A percentile compares a stretch with the other conserved stretches of the same genome.
Conservation (phyloP, 768 basidiomycete species). For the Paxillus ammoniavirescens region DNA sequence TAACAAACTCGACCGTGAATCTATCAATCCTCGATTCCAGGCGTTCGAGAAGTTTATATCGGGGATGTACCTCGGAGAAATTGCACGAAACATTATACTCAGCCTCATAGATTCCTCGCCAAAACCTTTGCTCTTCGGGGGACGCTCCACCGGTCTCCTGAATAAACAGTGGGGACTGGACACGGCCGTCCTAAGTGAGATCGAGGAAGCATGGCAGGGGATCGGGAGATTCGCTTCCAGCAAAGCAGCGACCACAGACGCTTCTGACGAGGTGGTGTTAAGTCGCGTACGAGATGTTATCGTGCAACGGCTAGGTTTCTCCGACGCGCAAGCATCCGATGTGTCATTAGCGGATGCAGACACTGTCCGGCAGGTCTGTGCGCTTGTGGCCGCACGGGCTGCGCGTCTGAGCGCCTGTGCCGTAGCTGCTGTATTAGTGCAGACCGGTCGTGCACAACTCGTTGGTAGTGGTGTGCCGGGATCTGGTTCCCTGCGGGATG, state of each 20-base stretch:
- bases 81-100: slow-evolving; percentile 81
- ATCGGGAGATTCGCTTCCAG: slow-evolving; percentile 30
- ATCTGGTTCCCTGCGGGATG: slow-evolving; percentile 21
- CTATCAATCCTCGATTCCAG: slow-evolving; percentile 91
- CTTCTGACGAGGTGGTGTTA: slow-evolving; percentile 34
- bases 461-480: slow-evolving; percentile 31
- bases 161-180: slow-evolving; percentile 96
- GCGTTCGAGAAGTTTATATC: slow-evolving; percentile 98
- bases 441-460: slow-evolving; percentile 69
- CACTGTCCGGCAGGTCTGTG: slow-evolving; percentile 79
- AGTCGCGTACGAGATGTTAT: slow-evolving; percentile 60
- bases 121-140: slow-evolving; percentile 72
- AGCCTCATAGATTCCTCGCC: slow-evolving; percentile 79
- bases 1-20: slow-evolving; percentile 87
- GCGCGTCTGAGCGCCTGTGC: slow-evolving; percentile 84
- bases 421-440: slow-evolving; percentile 79
- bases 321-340: slow-evolving; percentile 36
- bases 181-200: slow-evolving; percentile 84
- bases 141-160: slow-evolving; percentile 65
- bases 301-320: slow-evolving; percentile 59
- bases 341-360: slow-evolving; percentile 63
- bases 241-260: slow-evolving; percentile 5
- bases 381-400: slow-evolving; percentile 77
- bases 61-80: slow-evolving; percentile 98
- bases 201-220: slow-evolving; percentile 75